These are phyloP conservation scores for Candida adriatica DNA, from an alignment of 805 yeast genomes.

Conservation along the genomic window DNA sequence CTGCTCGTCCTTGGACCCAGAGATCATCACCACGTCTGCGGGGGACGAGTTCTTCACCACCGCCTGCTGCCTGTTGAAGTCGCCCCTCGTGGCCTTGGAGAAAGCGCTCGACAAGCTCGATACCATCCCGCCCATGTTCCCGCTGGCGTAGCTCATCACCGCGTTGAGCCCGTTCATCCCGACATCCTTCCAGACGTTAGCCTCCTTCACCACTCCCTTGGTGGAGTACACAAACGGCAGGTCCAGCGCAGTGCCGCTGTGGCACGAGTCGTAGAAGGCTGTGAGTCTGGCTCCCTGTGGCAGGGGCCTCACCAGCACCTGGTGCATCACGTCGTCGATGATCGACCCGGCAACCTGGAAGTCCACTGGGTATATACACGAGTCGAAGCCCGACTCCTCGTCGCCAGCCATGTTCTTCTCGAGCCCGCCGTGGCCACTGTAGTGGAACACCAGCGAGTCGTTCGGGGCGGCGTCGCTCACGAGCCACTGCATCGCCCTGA, in stretches of 20 bases:
- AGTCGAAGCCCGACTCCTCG: slow-evolving; percentile 58
- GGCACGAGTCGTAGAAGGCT: slow-evolving; percentile 69
- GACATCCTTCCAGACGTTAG: slow-evolving; percentile 60
- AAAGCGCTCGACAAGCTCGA: slow-evolving; percentile 16
- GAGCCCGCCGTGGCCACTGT: slow-evolving; percentile 72
- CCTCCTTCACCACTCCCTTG: slow-evolving; percentile 67
- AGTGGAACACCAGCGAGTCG: slow-evolving; percentile 65
- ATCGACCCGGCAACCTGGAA: slow-evolving; percentile 55
- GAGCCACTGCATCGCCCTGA: slow-evolving; percentile 69
- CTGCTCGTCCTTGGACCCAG: slow-evolving; percentile 66
- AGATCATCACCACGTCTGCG: slow-evolving; percentile 59
- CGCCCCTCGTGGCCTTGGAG: slow-evolving; percentile 16
- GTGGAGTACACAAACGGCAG: slow-evolving; percentile 66
- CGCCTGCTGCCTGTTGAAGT: slow-evolving; percentile 30
- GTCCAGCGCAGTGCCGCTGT: slow-evolving; percentile 68
- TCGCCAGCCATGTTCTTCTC: slow-evolving; percentile 54
- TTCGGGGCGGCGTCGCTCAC: slow-evolving; percentile 53
- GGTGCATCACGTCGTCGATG: slow-evolving; percentile 61
- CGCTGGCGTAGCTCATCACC: slow-evolving; percentile 44
- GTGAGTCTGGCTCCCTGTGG: slow-evolving; percentile 63
- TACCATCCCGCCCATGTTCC: slow-evolving; percentile 38
- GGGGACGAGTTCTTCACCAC: slow-evolving; percentile 45
- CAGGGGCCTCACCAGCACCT: slow-evolving; percentile 51
- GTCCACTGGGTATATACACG: slow-evolving; percentile 57
- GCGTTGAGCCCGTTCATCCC: slow-evolving; percentile 53